Evolutionary conservation across 2,329 filamentous ascomycete genomes (phyloP).

Genomic region (Dothistroma septosporum): DNA sequence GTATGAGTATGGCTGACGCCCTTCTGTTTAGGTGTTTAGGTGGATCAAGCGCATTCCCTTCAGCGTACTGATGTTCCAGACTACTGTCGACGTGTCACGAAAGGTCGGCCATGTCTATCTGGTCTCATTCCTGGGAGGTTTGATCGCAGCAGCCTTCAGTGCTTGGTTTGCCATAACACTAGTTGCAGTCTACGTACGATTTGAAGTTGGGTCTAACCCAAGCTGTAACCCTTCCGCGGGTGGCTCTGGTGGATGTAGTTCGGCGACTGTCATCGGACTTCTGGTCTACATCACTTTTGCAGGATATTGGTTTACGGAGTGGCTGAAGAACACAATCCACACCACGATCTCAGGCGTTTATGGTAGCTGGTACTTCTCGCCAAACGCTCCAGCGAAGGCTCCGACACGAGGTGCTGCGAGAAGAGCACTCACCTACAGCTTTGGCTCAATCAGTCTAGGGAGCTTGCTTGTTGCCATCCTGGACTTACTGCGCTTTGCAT

Average conservation of each 20-base stretch:
- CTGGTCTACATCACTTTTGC: conserved; percentile 85
- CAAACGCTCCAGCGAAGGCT: conserved; percentile 64
- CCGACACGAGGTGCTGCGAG: conserved; percentile 80
- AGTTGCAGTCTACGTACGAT: conserved; percentile 80
- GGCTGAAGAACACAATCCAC: conserved; percentile 90
- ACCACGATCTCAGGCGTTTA: conserved; percentile 84
- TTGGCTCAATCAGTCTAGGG: conserved; percentile 84
- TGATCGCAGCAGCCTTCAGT: conserved; percentile 69
- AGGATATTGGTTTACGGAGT: conserved; percentile 91
- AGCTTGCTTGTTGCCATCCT: conserved; percentile 83
- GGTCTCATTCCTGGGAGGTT: conserved; percentile 76
- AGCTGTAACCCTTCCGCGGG: conserved; percentile 53
- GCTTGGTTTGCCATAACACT: conserved; percentile 86
- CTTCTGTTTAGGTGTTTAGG: too few relatives aligned
- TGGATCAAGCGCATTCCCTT: conserved; percentile 91
- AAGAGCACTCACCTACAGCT: conserved; percentile 82
- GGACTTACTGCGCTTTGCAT: conserved; percentile 76
- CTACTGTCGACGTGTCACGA: conserved; percentile 78
- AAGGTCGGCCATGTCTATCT: conserved; percentile 80
- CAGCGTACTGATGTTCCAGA: conserved; percentile 83
- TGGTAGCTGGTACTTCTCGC: conserved; percentile 86
- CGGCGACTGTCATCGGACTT: conserved; percentile 74
- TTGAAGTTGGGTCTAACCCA: conserved; percentile 61
- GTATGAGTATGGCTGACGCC: too few relatives aligned
- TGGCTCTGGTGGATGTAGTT: conserved; percentile 57